Evolutionary conservation across 257 asterid genomes (phyloP).

Genomic region (Fraxinus cuspidata): DNA sequence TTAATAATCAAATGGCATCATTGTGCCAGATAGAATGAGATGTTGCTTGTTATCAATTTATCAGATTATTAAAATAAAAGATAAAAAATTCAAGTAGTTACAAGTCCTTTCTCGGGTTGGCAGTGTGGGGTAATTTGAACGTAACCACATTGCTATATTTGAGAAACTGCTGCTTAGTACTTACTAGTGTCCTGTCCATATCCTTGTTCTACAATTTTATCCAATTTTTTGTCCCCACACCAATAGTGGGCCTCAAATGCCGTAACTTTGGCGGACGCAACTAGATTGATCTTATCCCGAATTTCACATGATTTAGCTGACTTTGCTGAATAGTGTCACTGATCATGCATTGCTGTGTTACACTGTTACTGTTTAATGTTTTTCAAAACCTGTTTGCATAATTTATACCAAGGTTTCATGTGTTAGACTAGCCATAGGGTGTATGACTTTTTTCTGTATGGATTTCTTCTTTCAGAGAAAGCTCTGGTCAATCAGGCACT

Average conservation of each 20-base stretch:
- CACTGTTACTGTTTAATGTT: not conserved
- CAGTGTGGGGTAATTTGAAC: too few relatives aligned
- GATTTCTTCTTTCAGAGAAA: constrained; percentile 61
- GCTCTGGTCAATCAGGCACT: constrained; percentile 84
- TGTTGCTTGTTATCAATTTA: too few relatives aligned
- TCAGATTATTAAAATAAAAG: not conserved
- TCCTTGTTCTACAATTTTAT: too few relatives aligned
- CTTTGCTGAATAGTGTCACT: too few relatives aligned
- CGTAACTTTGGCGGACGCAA: not conserved
- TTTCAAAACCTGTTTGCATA: constrained; percentile 12
- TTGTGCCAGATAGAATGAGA: too few relatives aligned
- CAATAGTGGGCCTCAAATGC: not conserved
- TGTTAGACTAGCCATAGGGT: not conserved
- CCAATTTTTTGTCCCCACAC: not conserved
- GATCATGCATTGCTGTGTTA: too few relatives aligned
- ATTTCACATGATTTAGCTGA: too few relatives aligned
- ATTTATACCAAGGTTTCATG: not conserved
- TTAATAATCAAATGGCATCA: too few relatives aligned
- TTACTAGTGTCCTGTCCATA: too few relatives aligned
- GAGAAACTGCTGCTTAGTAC: too few relatives aligned
- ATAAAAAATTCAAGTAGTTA: not conserved
- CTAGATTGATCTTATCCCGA: not conserved
- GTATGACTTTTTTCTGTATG: constrained; percentile 13
- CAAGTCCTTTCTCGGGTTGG: not conserved
- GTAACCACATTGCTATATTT: too few relatives aligned